These are phyloP conservation scores for Starmerella vaccinii DNA, from an alignment of 805 yeast genomes.

Conservation along the genomic window DNA sequence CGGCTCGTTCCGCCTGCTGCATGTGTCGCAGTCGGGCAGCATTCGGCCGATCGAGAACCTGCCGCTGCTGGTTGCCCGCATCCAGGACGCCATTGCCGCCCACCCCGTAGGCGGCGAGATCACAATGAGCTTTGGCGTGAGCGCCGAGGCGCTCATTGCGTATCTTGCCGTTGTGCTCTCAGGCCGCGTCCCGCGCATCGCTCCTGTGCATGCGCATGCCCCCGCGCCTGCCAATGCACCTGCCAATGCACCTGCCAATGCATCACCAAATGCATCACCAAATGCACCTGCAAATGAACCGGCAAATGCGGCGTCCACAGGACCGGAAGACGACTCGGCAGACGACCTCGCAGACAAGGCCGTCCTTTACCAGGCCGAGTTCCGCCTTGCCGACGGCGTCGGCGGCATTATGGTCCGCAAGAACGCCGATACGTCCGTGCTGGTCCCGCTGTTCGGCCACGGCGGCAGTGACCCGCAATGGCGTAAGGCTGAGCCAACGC, in stretches of 20 bases:
- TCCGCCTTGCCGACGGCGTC: slow-evolving; percentile 11
- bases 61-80: slow-evolving; percentile 9
- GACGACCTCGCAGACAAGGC: neutral
- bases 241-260: too few relatives aligned
- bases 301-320: too few relatives aligned
- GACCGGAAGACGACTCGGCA: neutral
- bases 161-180: slow-evolving; percentile 22
- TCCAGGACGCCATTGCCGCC: slow-evolving; percentile 9
- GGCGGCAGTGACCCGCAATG: neutral
- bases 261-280: too few relatives aligned
- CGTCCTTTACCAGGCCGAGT: slow-evolving; percentile 9
- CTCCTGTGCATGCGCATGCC: slow-evolving; percentile 1
- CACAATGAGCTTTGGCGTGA: slow-evolving; percentile 11
- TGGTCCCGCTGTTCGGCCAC: slow-evolving; percentile 12
- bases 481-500: neutral
- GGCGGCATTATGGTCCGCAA: slow-evolving; percentile 11
- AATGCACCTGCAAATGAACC: too few relatives aligned
- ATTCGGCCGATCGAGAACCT: slow-evolving; percentile 5
- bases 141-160: slow-evolving; percentile 20
- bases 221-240: neutral
- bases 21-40: slow-evolving; percentile 8
- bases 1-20: slow-evolving; percentile 10
- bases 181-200: slow-evolving; percentile 15
- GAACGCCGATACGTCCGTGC: slow-evolving; percentile 8
- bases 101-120: slow-evolving; percentile 9